phyloP scores from a whole-genome alignment of 164 flowering plant genomes.

The Magnolia changhungtana region DNA sequence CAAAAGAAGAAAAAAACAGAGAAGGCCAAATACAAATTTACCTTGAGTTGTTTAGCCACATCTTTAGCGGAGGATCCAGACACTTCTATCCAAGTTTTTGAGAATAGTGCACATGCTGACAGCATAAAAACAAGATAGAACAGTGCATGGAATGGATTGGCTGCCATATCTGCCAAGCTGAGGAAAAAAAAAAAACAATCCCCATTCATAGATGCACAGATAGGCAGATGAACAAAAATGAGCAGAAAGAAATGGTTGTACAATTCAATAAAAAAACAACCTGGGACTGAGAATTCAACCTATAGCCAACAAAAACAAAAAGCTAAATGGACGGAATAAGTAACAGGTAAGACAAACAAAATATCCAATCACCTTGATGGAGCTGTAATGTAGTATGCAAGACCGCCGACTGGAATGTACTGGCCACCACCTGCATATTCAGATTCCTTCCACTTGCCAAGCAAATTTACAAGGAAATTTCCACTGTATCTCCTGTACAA shows the following conservation, averaged over 20 bases:
- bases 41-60: constrained; percentile 91
- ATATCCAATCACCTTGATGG: constrained; percentile 39
- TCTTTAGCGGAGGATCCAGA: constrained; percentile 81
- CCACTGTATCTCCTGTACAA: constrained; percentile 47
- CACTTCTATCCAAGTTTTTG: constrained; percentile 89
- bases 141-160: constrained; percentile 56
- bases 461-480: constrained; percentile 46
- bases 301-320: not conserved
- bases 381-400: constrained; percentile 54
- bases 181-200: not conserved
- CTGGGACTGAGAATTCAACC: not conserved
- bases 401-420: constrained; percentile 48
- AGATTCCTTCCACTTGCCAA: constrained; percentile 59
- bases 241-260: not conserved
- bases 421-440: constrained; percentile 49
- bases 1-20: not conserved
- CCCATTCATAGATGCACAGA: not conserved
- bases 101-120: constrained; percentile 76
- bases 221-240: not conserved
- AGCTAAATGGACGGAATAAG: not conserved
- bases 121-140: constrained; percentile 79
- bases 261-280: not conserved
- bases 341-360: too few species aligned
- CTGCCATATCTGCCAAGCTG: constrained; percentile 53
- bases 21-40: constrained; percentile 13